Percentiles rank a stretch among this genome's conserved stretches.
Evolutionary conservation across 345 rosid species (phyloP).

Genomic region (Pugionium cornutum): DNA sequence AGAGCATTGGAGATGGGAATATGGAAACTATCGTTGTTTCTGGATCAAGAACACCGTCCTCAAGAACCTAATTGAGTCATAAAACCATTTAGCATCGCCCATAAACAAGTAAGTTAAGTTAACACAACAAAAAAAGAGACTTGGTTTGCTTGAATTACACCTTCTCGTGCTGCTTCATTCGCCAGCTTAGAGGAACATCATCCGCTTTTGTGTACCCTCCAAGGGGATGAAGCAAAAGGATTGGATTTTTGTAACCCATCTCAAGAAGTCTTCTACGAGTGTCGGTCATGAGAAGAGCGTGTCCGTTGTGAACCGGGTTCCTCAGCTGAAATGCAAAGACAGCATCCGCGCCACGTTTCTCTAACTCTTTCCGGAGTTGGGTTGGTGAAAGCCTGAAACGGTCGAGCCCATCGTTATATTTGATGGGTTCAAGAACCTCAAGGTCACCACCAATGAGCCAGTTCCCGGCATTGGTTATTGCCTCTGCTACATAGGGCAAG

Average conservation of each 20-base stretch:
- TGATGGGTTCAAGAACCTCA: conserved; percentile 82
- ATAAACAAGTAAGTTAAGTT: neutral
- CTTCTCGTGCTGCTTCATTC: conserved; percentile 96
- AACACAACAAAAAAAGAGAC: neutral
- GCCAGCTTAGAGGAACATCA: conserved; percentile 94
- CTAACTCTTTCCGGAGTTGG: conserved; percentile 68
- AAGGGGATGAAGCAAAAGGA: conserved; percentile 86
- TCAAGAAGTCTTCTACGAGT: conserved; percentile 87
- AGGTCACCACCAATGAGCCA: conserved; percentile 44
- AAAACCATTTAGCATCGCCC: conserved; percentile 7
- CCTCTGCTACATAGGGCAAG: conserved; percentile 76
- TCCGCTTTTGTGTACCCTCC: conserved; percentile 96
- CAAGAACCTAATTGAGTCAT: conserved; percentile 62
- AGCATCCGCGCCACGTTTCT: conserved; percentile 66
- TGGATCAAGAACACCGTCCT: conserved; percentile 33
- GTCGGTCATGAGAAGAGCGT: conserved; percentile 91
- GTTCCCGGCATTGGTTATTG: conserved; percentile 69
- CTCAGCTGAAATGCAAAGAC: conserved; percentile 56
- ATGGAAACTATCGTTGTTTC: conserved; percentile 44
- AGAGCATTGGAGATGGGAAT: conserved; percentile 98
- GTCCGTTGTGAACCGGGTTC: conserved; percentile 98
- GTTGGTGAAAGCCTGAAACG: conserved; percentile 80
- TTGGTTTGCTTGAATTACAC: conserved; percentile 33
- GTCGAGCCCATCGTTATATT: conserved; percentile 84
- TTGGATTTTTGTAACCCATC: conserved; percentile 89